phyloP scores from a whole-genome alignment of 441 rosid genomes.

The Populus tomentosa region DNA sequence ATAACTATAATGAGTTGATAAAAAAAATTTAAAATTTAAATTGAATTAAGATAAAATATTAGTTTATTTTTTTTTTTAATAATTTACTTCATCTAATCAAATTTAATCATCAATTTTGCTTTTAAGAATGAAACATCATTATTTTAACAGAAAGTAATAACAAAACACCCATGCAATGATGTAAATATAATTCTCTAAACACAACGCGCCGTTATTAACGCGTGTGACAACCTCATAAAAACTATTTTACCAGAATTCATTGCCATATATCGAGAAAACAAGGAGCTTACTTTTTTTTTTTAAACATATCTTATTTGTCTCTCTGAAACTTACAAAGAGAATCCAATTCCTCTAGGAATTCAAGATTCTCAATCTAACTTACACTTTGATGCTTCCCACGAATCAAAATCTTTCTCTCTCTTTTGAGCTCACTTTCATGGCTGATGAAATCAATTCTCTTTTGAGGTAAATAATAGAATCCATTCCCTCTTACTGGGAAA shows the following conservation, averaged over 20 bases:
- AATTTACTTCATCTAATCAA: too few relatives aligned
- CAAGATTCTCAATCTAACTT: not conserved
- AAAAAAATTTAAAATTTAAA: too few relatives aligned
- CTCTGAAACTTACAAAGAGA: not conserved
- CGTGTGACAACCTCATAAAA: not conserved
- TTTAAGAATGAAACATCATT: too few relatives aligned
- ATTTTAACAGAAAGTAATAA: too few relatives aligned
- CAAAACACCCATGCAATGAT: too few relatives aligned
- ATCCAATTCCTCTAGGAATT: constrained; percentile 3
- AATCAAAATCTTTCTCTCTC: not conserved
- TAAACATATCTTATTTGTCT: not conserved
- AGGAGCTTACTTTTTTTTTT: not conserved
- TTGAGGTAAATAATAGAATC: constrained; percentile 25
- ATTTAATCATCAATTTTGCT: too few relatives aligned
- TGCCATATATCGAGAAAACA: not conserved
- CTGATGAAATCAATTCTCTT: constrained; percentile 23
- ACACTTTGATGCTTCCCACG: not conserved
- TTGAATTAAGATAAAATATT: not conserved
- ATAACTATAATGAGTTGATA: too few relatives aligned
- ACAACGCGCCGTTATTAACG: not conserved
- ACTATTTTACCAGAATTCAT: not conserved
- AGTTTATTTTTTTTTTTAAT: too few relatives aligned
- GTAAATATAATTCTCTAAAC: not conserved
- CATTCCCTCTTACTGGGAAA: not conserved
- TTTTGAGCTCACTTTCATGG: constrained; percentile 11